These are phyloP conservation scores for Coemansia reversa DNA, from an alignment of 192 early-diverging fungal genomes.

Conservation along the genomic window DNA sequence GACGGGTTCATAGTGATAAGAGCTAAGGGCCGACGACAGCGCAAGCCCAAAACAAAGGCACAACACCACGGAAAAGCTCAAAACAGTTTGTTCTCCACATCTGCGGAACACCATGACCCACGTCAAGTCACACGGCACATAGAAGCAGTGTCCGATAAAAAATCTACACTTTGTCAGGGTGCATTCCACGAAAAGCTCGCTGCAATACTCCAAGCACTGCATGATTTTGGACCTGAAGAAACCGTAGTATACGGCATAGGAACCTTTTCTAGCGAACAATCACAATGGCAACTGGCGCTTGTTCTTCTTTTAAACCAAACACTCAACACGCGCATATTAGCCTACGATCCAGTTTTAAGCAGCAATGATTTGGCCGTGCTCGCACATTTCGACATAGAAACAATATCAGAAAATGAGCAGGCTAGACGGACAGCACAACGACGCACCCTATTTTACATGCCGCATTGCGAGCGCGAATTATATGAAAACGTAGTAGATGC, in stretches of 20 bases:
- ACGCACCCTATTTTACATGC: slow-evolving; percentile 50
- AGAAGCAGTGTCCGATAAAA: slow-evolving; percentile 15
- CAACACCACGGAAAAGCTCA: slow-evolving; percentile 5
- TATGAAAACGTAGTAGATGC: slow-evolving; percentile 43
- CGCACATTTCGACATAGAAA: slow-evolving; percentile 10
- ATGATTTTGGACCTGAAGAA: slow-evolving; percentile 31
- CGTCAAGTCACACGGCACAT: slow-evolving; percentile 1
- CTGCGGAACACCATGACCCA: background rate
- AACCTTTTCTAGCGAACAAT: slow-evolving; percentile 19
- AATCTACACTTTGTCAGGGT: slow-evolving; percentile 7
- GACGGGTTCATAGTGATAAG: slow-evolving; percentile 21
- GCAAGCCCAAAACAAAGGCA: background rate
- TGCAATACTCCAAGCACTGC: background rate
- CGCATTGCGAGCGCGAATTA: slow-evolving; percentile 52
- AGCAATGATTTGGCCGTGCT: slow-evolving; percentile 13
- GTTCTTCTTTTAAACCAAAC: slow-evolving; percentile 18
- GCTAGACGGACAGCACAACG: slow-evolving; percentile 16
- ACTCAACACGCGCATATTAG: slow-evolving; percentile 10
- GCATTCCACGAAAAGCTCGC: slow-evolving; percentile 16
- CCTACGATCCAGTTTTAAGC: slow-evolving; percentile 30
- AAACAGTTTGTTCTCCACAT: background rate
- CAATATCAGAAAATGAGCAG: slow-evolving; percentile 36
- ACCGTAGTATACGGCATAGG: slow-evolving; percentile 51
- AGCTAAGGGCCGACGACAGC: slow-evolving; percentile 1
- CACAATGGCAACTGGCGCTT: slow-evolving; percentile 49